These are phyloP conservation scores for Alternaria brassicae DNA, from an alignment of 2,329 filamentous ascomycete genomes.

Conservation along the genomic window DNA sequence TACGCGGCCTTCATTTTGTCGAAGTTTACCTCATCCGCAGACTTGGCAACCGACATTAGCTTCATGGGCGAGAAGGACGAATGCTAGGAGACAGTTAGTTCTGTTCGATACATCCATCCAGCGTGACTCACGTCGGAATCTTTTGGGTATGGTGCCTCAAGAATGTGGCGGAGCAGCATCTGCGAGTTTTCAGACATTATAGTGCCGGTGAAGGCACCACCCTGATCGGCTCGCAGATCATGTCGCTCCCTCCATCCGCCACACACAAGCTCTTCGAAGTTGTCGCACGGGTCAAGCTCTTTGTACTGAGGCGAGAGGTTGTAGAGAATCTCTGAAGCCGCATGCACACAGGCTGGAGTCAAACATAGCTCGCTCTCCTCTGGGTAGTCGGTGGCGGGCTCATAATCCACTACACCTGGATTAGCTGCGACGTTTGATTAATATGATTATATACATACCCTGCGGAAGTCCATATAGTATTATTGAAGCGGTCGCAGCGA, in stretches of 20 bases:
- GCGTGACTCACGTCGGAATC: slow-evolving; percentile 26
- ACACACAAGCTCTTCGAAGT: slow-evolving; percentile 73
- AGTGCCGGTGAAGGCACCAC: slow-evolving; percentile 65
- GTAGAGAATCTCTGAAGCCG: slow-evolving; percentile 67
- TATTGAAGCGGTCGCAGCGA: slow-evolving; percentile 26
- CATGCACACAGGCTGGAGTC: slow-evolving; percentile 68
- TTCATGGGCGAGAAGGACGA: slow-evolving; percentile 58
- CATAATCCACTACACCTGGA: slow-evolving; percentile 9
- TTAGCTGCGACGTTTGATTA: not conserved
- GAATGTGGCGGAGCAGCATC: slow-evolving; percentile 66
- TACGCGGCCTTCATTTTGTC: slow-evolving; percentile 70
- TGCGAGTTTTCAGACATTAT: slow-evolving; percentile 68
- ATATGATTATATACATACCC: not conserved
- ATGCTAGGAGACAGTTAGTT: slow-evolving; percentile 48
- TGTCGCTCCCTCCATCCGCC: slow-evolving; percentile 70
- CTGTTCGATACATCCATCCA: not conserved
- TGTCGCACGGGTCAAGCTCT: slow-evolving; percentile 70
- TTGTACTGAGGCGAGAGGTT: slow-evolving; percentile 68
- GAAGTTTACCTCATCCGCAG: slow-evolving; percentile 68
- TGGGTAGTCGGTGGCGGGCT: slow-evolving; percentile 6
- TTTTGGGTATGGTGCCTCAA: slow-evolving; percentile 64
- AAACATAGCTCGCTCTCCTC: slow-evolving; percentile 53
- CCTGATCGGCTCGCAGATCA: slow-evolving; percentile 70
- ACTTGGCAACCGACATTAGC: slow-evolving; percentile 43
- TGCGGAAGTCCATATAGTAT: slow-evolving; percentile 31